Evolutionary conservation across 1,139 yeast species (phyloP).

Genomic region (Barnettozyma hawaiiensis): DNA sequence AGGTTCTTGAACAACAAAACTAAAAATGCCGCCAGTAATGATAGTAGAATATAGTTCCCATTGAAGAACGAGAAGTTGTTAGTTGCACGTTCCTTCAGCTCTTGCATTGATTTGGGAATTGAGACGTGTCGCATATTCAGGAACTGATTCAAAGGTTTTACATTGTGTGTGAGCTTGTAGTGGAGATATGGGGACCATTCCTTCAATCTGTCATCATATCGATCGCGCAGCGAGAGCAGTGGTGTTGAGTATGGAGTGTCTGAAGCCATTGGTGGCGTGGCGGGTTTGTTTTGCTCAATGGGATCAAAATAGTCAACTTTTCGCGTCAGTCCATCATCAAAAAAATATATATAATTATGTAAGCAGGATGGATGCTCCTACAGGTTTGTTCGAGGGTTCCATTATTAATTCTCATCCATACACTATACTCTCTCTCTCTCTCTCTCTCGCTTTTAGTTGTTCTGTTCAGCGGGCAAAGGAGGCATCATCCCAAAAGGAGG

Average conservation of each 20-base stretch:
- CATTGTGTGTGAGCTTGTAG: slow-evolving; percentile 11
- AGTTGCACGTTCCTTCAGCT: slow-evolving; percentile 5
- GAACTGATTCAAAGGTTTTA: slow-evolving; percentile 13
- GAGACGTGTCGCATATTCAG: slow-evolving; percentile 6
- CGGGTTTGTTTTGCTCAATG: neutral
- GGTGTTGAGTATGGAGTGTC: slow-evolving; percentile 1
- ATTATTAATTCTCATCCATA: neutral
- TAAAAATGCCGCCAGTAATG: slow-evolving; percentile 2
- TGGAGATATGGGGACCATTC: slow-evolving; percentile 13
- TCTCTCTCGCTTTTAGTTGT: too few species aligned
- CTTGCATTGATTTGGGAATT: slow-evolving; percentile 5
- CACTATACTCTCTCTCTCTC: neutral
- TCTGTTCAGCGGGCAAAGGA: slow-evolving; percentile 1
- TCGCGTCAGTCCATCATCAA: neutral
- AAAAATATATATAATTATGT: neutral
- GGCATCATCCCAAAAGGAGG: slow-evolving; percentile 14
- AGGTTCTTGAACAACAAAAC: slow-evolving; percentile 8
- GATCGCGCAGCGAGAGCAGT: neutral
- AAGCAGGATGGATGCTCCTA: too few species aligned
- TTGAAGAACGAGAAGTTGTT: slow-evolving; percentile 11
- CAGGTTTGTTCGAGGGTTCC: neutral
- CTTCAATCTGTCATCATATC: slow-evolving; percentile 3
- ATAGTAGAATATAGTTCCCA: slow-evolving; percentile 12
- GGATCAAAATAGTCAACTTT: neutral
- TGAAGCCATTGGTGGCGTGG: neutral